These are phyloP conservation scores for Gymnopilus junonius DNA, from an alignment of 768 basidiomycete species.

Conservation along the genomic window DNA sequence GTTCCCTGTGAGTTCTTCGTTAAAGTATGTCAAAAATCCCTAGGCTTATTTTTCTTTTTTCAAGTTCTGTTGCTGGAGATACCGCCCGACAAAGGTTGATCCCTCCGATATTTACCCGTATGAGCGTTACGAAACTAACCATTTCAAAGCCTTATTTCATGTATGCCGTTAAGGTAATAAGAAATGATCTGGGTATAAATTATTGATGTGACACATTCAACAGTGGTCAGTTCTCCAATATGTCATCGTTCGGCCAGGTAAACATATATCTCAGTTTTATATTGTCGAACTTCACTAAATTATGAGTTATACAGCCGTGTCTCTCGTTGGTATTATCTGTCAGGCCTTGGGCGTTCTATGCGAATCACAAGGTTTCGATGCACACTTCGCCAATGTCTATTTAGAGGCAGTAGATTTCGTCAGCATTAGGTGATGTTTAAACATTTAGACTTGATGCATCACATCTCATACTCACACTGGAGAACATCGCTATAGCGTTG, in stretches of 20 bases:
- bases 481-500: conserved; percentile 51
- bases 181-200: too few species aligned
- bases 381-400: conserved; percentile 70
- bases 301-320: conserved; percentile 70
- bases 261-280: conserved; percentile 23
- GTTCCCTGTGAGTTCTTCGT: conserved; percentile 49
- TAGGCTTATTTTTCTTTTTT: not conserved
- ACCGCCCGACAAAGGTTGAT: conserved; percentile 78
- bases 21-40: not conserved
- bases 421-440: conserved; percentile 69
- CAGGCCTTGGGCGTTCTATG: conserved; percentile 74
- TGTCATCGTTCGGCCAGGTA: conserved; percentile 67
- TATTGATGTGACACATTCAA: not conserved
- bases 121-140: not conserved
- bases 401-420: conserved; percentile 76
- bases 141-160: conserved; percentile 77
- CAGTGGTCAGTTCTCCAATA: conserved; percentile 93
- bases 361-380: conserved; percentile 59
- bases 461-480: not conserved
- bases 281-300: conserved; percentile 47
- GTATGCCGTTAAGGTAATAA: conserved; percentile 75
- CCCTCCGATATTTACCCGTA: not conserved
- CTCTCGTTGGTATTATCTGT: conserved; percentile 81
- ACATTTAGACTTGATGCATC: not conserved
- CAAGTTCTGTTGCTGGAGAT: conserved; percentile 83